phyloP scores from a whole-genome alignment of 306 rosid species.

The Pyrus pyrifolia region DNA sequence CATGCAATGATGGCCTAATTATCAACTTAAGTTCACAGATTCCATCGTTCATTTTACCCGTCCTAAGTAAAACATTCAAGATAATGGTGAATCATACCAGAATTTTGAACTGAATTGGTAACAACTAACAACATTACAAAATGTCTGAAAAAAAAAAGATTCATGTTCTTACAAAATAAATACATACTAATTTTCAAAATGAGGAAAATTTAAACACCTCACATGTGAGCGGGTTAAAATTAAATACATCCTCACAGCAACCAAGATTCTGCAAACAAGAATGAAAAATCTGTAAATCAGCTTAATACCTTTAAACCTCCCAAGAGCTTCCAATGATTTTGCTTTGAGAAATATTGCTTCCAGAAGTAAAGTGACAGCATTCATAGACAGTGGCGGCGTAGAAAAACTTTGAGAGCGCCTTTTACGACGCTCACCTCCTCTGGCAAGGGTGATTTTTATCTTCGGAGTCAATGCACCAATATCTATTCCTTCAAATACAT shows the following conservation, averaged over 20 bases:
- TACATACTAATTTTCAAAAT: background rate
- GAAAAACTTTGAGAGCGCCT: constrained; percentile 47
- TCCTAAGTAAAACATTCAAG: background rate
- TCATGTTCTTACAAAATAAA: background rate
- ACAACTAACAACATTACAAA: background rate
- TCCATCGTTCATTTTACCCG: background rate
- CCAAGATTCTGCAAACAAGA: constrained; percentile 10
- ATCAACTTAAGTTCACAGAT: constrained; percentile 10
- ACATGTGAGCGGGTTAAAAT: constrained; percentile 2
- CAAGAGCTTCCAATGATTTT: constrained; percentile 69
- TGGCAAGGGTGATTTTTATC: constrained; percentile 60
- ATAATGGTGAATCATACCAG: background rate
- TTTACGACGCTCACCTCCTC: constrained; percentile 40
- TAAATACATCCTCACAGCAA: constrained; percentile 15
- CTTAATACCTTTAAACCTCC: constrained; percentile 67
- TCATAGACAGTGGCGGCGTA: constrained; percentile 59
- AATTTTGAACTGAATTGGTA: background rate
- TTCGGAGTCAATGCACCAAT: constrained; percentile 52
- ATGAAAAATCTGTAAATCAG: constrained; percentile 10
- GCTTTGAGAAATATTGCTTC: constrained; percentile 85
- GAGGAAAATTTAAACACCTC: background rate
- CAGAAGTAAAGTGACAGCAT: constrained; percentile 63
- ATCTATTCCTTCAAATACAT: constrained; percentile 88
- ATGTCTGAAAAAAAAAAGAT: background rate
- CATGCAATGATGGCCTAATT: constrained; percentile 13